Percentiles rank a stretch among this genome's conserved stretches.
These are phyloP conservation scores for Alternaria brassicicola DNA, from an alignment of 2,329 filamentous ascomycete genomes.

Conservation along the genomic window DNA sequence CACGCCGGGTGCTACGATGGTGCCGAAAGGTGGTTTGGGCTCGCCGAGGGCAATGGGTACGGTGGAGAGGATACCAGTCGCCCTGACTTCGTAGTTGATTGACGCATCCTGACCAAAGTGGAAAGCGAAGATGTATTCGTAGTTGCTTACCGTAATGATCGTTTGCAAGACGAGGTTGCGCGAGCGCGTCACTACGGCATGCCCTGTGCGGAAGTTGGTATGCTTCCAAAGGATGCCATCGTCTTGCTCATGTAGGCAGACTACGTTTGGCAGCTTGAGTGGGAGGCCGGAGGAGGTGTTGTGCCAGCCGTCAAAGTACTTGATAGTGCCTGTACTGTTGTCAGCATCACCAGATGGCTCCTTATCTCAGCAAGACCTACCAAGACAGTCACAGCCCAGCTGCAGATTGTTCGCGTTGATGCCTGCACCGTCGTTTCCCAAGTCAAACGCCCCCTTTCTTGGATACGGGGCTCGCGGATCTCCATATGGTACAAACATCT, in stretches of 20 bases:
- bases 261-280: constrained; percentile 36
- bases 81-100: constrained; percentile 52
- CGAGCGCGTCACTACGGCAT: constrained; percentile 27
- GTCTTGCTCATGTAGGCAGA: constrained; percentile 68
- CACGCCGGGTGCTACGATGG: constrained; percentile 50
- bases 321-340: constrained; percentile 37
- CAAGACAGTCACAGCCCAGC: constrained; percentile 54
- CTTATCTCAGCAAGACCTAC: constrained; percentile 14
- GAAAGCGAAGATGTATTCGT: constrained; percentile 36
- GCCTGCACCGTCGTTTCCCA: constrained; percentile 53
- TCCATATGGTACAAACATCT: constrained; percentile 56
- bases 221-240: constrained; percentile 40
- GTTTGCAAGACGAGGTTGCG: constrained; percentile 34
- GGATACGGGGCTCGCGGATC: constrained; percentile 51
- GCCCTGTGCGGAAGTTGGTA: constrained; percentile 33
- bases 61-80: constrained; percentile 53
- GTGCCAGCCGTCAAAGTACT: constrained; percentile 11
- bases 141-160: constrained; percentile 37
- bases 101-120: constrained; percentile 36
- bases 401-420: constrained; percentile 52
- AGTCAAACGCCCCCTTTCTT: constrained; percentile 54
- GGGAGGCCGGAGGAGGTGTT: background rate
- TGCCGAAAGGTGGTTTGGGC: constrained; percentile 46
- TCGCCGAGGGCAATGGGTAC: constrained; percentile 45
- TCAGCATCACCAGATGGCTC: background rate